Evolutionary conservation across 306 rosid genomes (phyloP).

Genomic region (Arachis hypogaea): DNA sequence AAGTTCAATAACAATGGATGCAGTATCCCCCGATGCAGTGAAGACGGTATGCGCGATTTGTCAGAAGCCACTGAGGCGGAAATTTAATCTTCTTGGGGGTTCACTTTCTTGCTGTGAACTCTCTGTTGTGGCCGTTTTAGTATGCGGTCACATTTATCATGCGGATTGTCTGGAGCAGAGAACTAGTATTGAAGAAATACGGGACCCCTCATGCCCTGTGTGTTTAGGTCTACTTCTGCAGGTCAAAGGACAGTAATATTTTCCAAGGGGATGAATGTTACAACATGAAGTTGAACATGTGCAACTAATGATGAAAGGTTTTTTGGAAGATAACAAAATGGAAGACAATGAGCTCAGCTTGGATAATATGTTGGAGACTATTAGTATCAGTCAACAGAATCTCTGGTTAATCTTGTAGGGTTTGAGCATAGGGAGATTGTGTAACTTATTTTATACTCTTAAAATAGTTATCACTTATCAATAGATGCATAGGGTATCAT

Average conservation of each 20-base stretch:
- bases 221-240: constrained; percentile 53
- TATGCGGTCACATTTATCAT: constrained; percentile 88
- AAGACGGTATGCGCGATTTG: constrained; percentile 73
- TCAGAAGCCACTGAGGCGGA: constrained; percentile 65
- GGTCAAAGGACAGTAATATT: constrained; percentile 39
- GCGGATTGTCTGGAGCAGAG: constrained; percentile 84
- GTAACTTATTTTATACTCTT: constrained; percentile 1
- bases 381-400: neutral
- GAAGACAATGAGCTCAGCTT: constrained; percentile 8
- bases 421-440: constrained; percentile 11
- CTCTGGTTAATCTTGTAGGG: constrained; percentile 30
- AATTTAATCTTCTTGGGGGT: constrained; percentile 53
- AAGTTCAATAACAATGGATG: constrained; percentile 48
- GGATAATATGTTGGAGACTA: constrained; percentile 33
- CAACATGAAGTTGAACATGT: constrained; percentile 35
- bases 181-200: constrained; percentile 58
- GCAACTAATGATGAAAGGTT: constrained; percentile 25
- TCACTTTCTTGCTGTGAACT: constrained; percentile 58
- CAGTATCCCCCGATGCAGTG: constrained; percentile 49
- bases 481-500: constrained; percentile 6
- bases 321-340: constrained; percentile 15
- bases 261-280: constrained; percentile 15
- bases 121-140: constrained; percentile 77
- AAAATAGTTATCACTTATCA: neutral
- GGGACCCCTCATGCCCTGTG: constrained; percentile 74